Evolutionary conservation across 2,329 filamentous ascomycete species (phyloP), one percentile per base, ranked within the genome.

Genomic region (Hypoxylon rubiginosum): DNA sequence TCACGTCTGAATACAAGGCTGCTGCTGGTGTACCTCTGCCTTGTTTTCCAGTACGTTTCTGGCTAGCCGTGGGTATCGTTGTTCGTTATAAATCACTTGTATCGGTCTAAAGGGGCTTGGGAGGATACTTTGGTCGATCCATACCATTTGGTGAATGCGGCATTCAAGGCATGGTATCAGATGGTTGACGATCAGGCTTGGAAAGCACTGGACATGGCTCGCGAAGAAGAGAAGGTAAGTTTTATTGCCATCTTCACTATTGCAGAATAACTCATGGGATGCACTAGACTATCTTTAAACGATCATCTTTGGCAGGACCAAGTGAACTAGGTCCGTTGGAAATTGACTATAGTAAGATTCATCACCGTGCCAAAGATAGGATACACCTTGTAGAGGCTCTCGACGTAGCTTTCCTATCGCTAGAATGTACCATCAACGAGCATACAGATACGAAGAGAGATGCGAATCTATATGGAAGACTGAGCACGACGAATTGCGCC

Each of bases 401-500:
- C 8, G 26, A 49, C 8, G 45, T 21, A 30, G 45, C 28, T 30
- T 7, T 49, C 10, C 45, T 26, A 30, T 26, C 45, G 8, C 45
- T 49, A 1, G 45, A 49, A 26, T 30, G 45, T 30, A 21, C 21
- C 2, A 8, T 49, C 24, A 10, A 15, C 13, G 45, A 49, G 21
- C 45, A 49, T 30, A 7, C 10, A 9, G 26, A 30, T 13, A 49
- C 28, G 26, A 5, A 30, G 21, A 49, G 21, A 15, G 45, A 30
- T 17, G n/a, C 11, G 21, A 21, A 13, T 5, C 11, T 17, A 28
- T 49, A 49, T 49, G 45, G 45, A 26, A 49, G 45, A 32, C 30
- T 8, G 19, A 6, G 28, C 28, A 53, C 45, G 45, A 49, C 24
- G 13, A 49, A n/a, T 17, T 49, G 11, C 26, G 45, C 19, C 76